These are phyloP conservation scores for Acanthamoeba castellanii DNA, from an alignment of 208 protist genomes.

Conservation along the genomic window DNA sequence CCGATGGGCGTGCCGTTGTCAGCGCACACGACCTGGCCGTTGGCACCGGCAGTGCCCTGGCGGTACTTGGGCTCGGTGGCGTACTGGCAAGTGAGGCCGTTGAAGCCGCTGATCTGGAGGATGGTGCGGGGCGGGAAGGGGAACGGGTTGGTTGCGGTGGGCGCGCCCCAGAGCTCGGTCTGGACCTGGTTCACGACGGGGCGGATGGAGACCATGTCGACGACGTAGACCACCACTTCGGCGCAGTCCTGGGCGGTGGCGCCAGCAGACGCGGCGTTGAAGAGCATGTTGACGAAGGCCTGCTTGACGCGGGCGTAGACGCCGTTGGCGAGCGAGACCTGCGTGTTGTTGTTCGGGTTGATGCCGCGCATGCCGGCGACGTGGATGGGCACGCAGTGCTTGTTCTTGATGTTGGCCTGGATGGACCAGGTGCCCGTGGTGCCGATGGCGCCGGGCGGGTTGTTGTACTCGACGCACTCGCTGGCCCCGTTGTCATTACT, in stretches of 20 bases:
- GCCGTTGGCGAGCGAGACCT: constrained; percentile 16
- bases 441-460: background rate
- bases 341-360: constrained; percentile 20
- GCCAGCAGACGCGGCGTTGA: background rate
- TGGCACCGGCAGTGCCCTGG: constrained; percentile 18
- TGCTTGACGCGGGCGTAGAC: constrained; percentile 49
- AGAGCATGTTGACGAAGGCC: constrained; percentile 63
- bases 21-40: constrained; percentile 43
- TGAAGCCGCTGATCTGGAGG: constrained; percentile 37
- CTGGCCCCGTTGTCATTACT: background rate
- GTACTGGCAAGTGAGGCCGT: constrained; percentile 63
- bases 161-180: constrained; percentile 13
- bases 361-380: constrained; percentile 49
- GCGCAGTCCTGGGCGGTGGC: constrained; percentile 5
- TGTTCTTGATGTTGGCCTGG: constrained; percentile 10
- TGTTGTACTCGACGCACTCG: background rate
- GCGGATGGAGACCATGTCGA: constrained; percentile 54
- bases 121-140: constrained; percentile 34
- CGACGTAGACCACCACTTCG: constrained; percentile 15
- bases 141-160: background rate
- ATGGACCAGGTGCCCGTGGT: constrained; percentile 42
- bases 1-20: constrained; percentile 6
- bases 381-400: constrained; percentile 20
- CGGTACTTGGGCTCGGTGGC: background rate
- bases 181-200: constrained; percentile 34